Percentiles rank a stretch among this genome's conserved stretches.
These are phyloP conservation scores for Lasiodiplodia gonubiensis DNA, from an alignment of 2,329 filamentous ascomycete species.

Conservation along the genomic window DNA sequence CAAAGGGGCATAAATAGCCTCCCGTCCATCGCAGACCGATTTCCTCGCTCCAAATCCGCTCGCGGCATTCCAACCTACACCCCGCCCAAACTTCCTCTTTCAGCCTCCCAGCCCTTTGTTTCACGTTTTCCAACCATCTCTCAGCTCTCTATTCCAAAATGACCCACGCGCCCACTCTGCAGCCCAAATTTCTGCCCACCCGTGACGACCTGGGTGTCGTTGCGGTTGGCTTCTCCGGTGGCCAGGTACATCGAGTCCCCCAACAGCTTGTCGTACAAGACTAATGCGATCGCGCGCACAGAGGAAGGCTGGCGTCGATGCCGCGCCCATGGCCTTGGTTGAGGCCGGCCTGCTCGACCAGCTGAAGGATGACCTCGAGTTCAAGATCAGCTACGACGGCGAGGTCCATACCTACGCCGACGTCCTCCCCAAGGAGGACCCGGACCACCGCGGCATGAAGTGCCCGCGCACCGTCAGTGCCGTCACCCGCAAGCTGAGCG, in stretches of 20 bases:
- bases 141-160: conserved; percentile 41
- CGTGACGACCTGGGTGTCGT: conserved; percentile 86
- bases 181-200: conserved; percentile 78
- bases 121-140: background rate
- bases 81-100: background rate
- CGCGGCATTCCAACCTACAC: conserved; percentile 2
- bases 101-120: background rate
- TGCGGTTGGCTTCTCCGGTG: conserved; percentile 94
- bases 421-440: conserved; percentile 72
- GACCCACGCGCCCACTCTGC: conserved; percentile 63
- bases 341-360: conserved; percentile 84
- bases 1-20: conserved; percentile 24
- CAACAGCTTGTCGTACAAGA: conserved; percentile 21
- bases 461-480: conserved; percentile 84
- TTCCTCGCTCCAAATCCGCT: background rate
- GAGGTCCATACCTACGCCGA: conserved; percentile 82
- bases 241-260: conserved; percentile 68
- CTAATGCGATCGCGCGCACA: conserved; percentile 46
- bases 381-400: conserved; percentile 84
- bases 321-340: conserved; percentile 86
- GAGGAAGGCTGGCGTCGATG: conserved; percentile 92
- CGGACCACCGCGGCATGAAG: conserved; percentile 90
- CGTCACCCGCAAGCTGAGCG: conserved; percentile 78
- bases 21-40: conserved; percentile 5
- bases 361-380: conserved; percentile 83